phyloP scores from a whole-genome alignment of 805 yeast genomes.

The Monosporozyma servazzii region DNA sequence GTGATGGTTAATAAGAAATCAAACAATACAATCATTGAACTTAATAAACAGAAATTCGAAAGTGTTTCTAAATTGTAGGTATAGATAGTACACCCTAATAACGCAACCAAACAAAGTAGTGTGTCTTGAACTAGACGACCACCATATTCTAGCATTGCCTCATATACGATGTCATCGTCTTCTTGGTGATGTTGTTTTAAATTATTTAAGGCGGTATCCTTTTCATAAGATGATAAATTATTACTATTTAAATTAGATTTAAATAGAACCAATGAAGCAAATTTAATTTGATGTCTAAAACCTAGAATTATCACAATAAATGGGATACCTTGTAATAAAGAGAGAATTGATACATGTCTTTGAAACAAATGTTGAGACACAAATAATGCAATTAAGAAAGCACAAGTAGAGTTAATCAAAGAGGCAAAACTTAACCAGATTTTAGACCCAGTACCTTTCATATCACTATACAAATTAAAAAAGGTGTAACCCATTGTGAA shows the following conservation, averaged over 20 bases:
- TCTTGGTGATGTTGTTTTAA: conserved; percentile 3
- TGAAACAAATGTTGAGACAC: conserved; percentile 48
- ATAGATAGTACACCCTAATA: conserved; percentile 54
- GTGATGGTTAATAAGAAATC: conserved; percentile 71
- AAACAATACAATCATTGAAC: conserved; percentile 57
- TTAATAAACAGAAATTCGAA: conserved; percentile 68
- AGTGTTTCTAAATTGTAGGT: conserved; percentile 64
- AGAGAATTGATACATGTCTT: conserved; percentile 56
- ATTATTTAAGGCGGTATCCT: conserved; percentile 28
- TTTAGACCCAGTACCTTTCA: conserved; percentile 57
- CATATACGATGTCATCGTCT: conserved; percentile 20
- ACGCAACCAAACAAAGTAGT: conserved; percentile 58
- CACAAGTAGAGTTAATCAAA: conserved; percentile 68
- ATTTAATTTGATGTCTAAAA: conserved; percentile 71
- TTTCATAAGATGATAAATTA: conserved; percentile 35
- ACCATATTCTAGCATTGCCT: conserved; percentile 32
- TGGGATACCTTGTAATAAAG: conserved; percentile 85
- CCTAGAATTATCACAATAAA: conserved; percentile 89
- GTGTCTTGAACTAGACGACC: conserved; percentile 55
- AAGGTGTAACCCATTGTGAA: conserved; percentile 82
- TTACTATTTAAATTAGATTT: conserved; percentile 25
- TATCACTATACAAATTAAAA: conserved; percentile 60
- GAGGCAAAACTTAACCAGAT: conserved; percentile 83
- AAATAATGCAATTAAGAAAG: conserved; percentile 70
- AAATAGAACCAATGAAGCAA: conserved; percentile 34